phyloP scores from a whole-genome alignment of 306 rosid species.

The Sesbania bispinosa region DNA sequence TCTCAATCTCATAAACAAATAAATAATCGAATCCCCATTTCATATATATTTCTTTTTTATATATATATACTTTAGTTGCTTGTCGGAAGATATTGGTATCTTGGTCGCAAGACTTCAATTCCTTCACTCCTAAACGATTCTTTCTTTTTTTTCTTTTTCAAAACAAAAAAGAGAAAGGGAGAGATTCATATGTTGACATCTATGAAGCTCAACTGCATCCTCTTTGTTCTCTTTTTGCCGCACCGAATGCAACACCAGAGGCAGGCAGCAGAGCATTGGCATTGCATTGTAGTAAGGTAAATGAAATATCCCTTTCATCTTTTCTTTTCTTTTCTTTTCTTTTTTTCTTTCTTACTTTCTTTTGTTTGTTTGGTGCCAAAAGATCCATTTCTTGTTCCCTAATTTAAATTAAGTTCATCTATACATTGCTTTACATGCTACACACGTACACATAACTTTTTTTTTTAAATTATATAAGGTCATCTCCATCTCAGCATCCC shows the following conservation, averaged over 20 bases:
- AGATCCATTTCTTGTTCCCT: constrained; percentile 25
- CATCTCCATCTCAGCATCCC: too few species aligned
- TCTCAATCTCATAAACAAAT: not conserved
- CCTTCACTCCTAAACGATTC: constrained; percentile 24
- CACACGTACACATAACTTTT: not conserved
- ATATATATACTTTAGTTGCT: constrained; percentile 38
- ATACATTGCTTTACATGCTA: not conserved
- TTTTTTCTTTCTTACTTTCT: not conserved
- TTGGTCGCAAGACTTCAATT: constrained; percentile 8
- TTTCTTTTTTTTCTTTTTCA: constrained; percentile 12
- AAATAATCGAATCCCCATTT: not conserved
- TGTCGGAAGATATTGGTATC: constrained; percentile 41
- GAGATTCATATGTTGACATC: constrained; percentile 8
- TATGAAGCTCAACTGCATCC: not conserved
- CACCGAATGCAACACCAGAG: constrained; percentile 10
- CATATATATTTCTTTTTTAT: not conserved
- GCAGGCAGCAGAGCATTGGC: too few species aligned
- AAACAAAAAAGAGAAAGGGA: constrained; percentile 1
- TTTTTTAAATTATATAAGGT: not conserved
- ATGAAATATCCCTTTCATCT: constrained; percentile 31
- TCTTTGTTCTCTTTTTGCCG: constrained; percentile 14
- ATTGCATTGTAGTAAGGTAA: not conserved
- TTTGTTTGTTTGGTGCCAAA: not conserved
- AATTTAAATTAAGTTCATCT: not conserved
- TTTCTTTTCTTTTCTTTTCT: not conserved